phyloP scores from a whole-genome alignment of 31 red algal species.

The Asparagopsis taxiformis region DNA sequence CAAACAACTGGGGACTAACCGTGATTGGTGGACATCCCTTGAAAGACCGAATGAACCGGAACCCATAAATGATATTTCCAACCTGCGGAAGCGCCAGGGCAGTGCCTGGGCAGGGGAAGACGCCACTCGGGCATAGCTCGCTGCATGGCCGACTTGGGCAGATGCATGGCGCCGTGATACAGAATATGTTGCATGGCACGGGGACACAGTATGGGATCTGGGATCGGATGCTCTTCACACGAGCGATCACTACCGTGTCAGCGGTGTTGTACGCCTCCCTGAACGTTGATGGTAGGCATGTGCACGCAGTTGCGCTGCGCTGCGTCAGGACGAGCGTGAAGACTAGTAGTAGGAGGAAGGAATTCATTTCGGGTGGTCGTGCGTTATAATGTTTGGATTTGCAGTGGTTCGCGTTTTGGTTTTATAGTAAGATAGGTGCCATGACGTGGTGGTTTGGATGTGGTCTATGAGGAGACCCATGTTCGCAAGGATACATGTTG shows the following conservation, averaged over 20 bases:
- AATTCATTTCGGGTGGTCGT: too few species aligned
- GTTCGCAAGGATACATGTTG: too few species aligned
- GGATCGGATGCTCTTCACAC: neutral
- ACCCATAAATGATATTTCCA: neutral
- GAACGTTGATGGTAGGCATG: neutral
- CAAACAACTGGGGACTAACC: neutral
- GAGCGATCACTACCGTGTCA: neutral
- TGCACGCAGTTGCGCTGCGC: neutral
- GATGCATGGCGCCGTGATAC: neutral
- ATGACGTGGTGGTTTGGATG: too few species aligned
- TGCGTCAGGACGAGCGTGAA: too few species aligned
- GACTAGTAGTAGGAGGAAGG: too few species aligned
- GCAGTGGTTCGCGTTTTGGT: too few species aligned
- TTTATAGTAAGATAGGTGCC: too few species aligned
- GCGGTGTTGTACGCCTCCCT: neutral
- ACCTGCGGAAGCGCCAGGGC: neutral
- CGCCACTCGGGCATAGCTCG: neutral
- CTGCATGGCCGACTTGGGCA: neutral
- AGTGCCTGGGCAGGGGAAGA: neutral
- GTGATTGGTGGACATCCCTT: neutral
- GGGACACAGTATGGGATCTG: neutral
- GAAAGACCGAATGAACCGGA: neutral
- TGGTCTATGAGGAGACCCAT: too few species aligned
- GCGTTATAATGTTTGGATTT: too few species aligned
- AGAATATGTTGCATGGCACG: neutral